Evolutionary conservation across 78 protist genomes (phyloP).

Genomic region (Dictyostelium intermedium): DNA sequence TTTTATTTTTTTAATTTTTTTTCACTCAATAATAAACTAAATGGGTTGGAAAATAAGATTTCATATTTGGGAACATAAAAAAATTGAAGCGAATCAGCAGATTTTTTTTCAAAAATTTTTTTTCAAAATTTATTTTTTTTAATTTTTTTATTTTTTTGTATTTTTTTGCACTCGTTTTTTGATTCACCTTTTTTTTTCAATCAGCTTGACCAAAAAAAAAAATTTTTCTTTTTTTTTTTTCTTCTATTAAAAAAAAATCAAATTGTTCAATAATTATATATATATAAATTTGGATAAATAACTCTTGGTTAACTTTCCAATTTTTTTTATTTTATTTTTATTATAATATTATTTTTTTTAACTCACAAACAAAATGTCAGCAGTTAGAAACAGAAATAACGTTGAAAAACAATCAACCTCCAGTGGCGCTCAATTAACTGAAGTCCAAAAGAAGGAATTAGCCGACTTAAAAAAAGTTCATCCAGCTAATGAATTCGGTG

Average conservation of each 20-base stretch:
- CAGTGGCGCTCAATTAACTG: neutral
- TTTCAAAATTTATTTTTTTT: too few species aligned
- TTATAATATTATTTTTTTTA: neutral
- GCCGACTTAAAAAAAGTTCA: conserved; percentile 36
- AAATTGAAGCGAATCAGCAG: too few species aligned
- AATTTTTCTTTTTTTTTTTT: neutral
- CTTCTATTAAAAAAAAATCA: neutral
- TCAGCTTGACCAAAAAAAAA: neutral
- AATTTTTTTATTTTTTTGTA: too few species aligned
- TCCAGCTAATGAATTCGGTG: conserved; percentile 65
- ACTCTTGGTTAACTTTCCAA: neutral
- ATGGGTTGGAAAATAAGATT: too few species aligned
- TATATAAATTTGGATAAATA: neutral
- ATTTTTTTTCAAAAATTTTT: too few species aligned
- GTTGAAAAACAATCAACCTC: neutral
- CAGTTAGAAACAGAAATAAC: conserved; percentile 9
- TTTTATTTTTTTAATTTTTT: too few species aligned
- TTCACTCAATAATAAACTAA: too few species aligned
- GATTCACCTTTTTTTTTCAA: too few species aligned
- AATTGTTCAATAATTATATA: neutral
- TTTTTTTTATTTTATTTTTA: neutral
- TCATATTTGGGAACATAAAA: too few species aligned
- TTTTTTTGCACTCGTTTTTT: too few species aligned
- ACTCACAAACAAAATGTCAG: conserved; percentile 9
- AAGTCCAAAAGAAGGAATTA: conserved; percentile 39